Percentiles rank a stretch among this genome's conserved stretches.
Evolutionary conservation across 139 green algal species (phyloP).

Genomic region (Chlorella sp.): DNA sequence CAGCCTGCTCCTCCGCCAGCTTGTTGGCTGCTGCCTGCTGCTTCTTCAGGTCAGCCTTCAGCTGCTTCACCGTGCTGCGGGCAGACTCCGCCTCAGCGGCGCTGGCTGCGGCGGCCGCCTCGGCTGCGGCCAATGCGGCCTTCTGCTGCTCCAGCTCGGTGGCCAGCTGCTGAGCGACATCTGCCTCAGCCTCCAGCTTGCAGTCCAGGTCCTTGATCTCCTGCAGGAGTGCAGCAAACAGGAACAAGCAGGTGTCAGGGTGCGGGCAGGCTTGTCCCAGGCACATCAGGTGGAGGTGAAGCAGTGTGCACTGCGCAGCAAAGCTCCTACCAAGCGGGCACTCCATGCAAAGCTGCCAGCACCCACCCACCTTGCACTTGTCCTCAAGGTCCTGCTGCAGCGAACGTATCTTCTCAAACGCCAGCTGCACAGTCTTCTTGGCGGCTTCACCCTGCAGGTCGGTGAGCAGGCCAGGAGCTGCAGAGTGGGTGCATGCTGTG

Average conservation of each 20-base stretch:
- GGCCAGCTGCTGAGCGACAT: conserved; percentile 15
- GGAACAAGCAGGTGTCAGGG: too few relatives aligned
- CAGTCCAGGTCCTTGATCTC: conserved; percentile 15
- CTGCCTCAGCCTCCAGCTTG: conserved; percentile 21
- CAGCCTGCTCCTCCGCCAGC: neutral
- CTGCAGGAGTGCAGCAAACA: too few relatives aligned
- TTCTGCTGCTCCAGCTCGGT: conserved; percentile 16
- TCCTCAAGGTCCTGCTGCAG: neutral
- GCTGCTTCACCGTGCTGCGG: neutral
- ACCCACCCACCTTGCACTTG: neutral
- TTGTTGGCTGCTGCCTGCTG: neutral
- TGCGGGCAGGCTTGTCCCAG: too few relatives aligned
- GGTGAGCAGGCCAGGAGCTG: neutral
- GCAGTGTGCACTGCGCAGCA: neutral
- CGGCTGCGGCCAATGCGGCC: neutral
- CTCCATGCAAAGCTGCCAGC: too few relatives aligned
- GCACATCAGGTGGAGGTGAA: too few relatives aligned
- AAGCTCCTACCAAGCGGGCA: too few relatives aligned
- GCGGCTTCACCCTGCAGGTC: neutral
- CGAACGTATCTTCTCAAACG: conserved; percentile 9
- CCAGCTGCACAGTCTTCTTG: conserved; percentile 2
- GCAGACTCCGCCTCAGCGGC: neutral
- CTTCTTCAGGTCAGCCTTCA: neutral
- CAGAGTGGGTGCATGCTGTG: too few relatives aligned
- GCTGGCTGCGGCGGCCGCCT: neutral